Evolutionary conservation across 2,329 filamentous ascomycete genomes (phyloP).

Genomic region (Beauveria scarabaeidicola): DNA sequence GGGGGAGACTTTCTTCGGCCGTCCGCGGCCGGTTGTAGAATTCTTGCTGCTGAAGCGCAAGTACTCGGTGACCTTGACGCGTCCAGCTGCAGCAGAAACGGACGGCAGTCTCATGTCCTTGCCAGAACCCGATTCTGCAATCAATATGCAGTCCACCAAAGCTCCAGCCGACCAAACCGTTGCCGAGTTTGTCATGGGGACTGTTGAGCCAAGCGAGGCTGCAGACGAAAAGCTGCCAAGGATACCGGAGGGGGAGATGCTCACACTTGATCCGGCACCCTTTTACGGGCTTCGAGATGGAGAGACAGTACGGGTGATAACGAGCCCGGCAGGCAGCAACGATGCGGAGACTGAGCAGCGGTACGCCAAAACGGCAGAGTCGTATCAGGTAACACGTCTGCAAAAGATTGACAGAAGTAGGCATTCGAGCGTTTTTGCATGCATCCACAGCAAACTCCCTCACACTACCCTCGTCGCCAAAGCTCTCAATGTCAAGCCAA

Average conservation of each 20-base stretch:
- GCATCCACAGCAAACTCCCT: not conserved
- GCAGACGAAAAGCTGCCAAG: not conserved
- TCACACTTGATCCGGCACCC: not conserved
- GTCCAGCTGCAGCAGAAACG: not conserved
- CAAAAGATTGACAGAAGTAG: not conserved
- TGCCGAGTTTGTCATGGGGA: conserved; percentile 3
- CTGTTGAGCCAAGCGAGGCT: not conserved
- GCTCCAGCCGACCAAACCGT: not conserved
- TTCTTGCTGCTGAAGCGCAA: conserved; percentile 5
- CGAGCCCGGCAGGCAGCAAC: not conserved
- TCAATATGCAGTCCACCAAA: not conserved
- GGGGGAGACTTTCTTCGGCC: not conserved
- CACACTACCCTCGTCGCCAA: conserved; percentile 2
- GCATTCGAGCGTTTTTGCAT: conserved; percentile 3
- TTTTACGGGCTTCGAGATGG: not conserved
- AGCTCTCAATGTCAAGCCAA: not conserved
- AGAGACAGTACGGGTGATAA: not conserved
- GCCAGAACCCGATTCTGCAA: not conserved
- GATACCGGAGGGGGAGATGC: not conserved
- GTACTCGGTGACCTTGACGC: not conserved
- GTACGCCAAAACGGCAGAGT: not conserved
- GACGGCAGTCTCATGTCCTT: not conserved
- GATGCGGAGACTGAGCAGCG: not conserved
- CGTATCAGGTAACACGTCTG: not conserved
- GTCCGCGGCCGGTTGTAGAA: not conserved